Base-by-base conservation (phyloP, 2,329 filamentous ascomycete genomes). In the Pseudocercospora fuligena region DNA sequence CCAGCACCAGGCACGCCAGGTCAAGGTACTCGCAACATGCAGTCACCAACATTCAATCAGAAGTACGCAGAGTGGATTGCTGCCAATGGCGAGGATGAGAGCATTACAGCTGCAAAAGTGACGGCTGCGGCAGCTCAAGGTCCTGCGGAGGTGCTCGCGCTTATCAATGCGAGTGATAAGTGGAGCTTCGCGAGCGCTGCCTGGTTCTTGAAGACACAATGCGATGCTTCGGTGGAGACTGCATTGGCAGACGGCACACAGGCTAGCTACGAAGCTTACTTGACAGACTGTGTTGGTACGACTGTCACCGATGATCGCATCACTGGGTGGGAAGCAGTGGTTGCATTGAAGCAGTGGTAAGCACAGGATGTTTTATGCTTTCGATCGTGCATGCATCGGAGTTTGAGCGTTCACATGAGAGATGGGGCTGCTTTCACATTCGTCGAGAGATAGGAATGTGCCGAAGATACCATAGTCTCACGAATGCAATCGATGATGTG, bases 21-120 rank as follows among this genome's bases (percentile, higher is more conserved):
- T 8, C 90, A 94, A 77, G 91, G 91, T 25, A 93, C 91, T 0
- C 80, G 87, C 3, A 89, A 88, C 75, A 90, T 91, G 89, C 86
- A 90, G 77, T 84, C 81, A 61, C 80, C 86, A 0, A 73, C 78
- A 0, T 89, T 80, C 77, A 88, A 89, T 72, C 69, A 81, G 0
- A 72, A 82, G 71, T 90, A 90, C 70, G 87, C 87, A 3, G 78
- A 81, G 0, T 82, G 76, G 1, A 69, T 89, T 1, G 74, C 77
- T 2, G 74, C 1, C 65, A 69, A 64, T 76, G 80, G 69, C 71
- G 73, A 33, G 67, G 74, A 63, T 54, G 73, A 71, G 66, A 61
- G 27, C 57, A 64, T 67, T 36, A 61, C 65, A 9, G n/a, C 60
- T 12, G 61, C 31, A n/a, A 61, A 25, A 27, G 49, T 67, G 16